A percentile compares a stretch with the other conserved stretches of the same genome.
Evolutionary conservation across 2,329 filamentous ascomycete species (phyloP).

Genomic region (Penicillium sp.): DNA sequence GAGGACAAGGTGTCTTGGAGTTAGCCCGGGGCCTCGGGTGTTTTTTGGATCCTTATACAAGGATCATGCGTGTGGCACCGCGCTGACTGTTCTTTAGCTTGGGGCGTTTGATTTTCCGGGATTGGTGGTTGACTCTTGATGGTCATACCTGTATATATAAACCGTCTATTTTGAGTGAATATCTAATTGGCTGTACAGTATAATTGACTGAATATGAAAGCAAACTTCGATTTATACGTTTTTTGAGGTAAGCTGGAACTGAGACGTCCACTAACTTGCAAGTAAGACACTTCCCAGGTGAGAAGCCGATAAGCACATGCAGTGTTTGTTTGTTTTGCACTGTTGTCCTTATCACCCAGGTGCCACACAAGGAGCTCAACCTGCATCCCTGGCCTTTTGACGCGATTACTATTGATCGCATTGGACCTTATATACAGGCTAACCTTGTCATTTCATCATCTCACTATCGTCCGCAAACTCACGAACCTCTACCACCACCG

Average conservation of each 20-base stretch:
- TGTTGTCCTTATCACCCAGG: constrained; percentile 7
- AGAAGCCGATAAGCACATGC: not conserved
- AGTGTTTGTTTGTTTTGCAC: constrained; percentile 26
- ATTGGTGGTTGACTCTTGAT: constrained; percentile 5
- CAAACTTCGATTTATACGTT: not conserved
- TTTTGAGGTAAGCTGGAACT: not conserved
- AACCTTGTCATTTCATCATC: not conserved
- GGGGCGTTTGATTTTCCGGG: constrained; percentile 3
- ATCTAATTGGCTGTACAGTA: constrained; percentile 21
- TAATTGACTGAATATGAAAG: not conserved
- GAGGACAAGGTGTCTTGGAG: constrained; percentile 15
- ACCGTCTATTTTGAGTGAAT: constrained; percentile 15
- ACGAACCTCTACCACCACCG: not conserved
- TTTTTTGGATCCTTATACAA: constrained; percentile 9
- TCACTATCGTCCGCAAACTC: not conserved
- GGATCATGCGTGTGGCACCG: constrained; percentile 14
- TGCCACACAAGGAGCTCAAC: not conserved
- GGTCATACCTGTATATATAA: constrained; percentile 21
- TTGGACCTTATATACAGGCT: not conserved
- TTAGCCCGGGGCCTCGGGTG: constrained; percentile 13
- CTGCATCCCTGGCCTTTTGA: not conserved
- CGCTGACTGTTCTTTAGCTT: constrained; percentile 8
- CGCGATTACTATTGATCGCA: not conserved
- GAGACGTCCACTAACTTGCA: too few species aligned
- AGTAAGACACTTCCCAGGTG: not conserved